These are phyloP conservation scores for Colletotrichum kahawae DNA, from an alignment of 2,329 filamentous ascomycete genomes.

Conservation along the genomic window DNA sequence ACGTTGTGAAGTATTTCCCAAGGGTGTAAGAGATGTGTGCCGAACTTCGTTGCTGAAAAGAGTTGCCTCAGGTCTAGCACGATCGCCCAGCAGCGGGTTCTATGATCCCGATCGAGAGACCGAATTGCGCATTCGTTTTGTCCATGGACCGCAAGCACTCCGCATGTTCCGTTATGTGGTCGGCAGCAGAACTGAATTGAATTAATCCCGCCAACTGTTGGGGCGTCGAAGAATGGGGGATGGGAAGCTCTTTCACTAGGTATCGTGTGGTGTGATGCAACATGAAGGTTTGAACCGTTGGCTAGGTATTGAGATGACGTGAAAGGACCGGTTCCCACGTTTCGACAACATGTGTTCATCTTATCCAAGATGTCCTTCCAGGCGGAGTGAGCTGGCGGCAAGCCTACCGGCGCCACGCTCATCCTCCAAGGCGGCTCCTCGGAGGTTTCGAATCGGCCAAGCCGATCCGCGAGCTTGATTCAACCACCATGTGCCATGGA, in stretches of 20 bases:
- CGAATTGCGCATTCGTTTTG: fast-evolving
- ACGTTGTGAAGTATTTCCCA: background rate
- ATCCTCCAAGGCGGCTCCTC: background rate
- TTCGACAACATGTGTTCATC: background rate
- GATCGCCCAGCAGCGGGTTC: background rate
- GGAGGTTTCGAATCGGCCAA: background rate
- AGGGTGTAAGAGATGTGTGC: fast-evolving
- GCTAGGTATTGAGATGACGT: background rate
- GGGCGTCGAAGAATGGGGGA: fast-evolving
- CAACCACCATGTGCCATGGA: background rate
- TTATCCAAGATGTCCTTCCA: background rate
- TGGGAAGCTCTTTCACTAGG: background rate
- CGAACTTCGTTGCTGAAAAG: fast-evolving
- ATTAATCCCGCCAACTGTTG: background rate
- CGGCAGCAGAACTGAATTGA: background rate
- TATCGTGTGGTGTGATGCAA: background rate
- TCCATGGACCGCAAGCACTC: background rate
- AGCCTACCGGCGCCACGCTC: background rate
- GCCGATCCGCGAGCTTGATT: background rate
- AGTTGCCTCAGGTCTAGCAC: background rate
- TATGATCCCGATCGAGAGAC: background rate
- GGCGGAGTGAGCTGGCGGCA: background rate
- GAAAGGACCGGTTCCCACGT: background rate
- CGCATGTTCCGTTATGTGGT: background rate
- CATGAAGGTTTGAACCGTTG: background rate